phyloP scores from a whole-genome alignment of 441 rosid species.

The Cnidoscolus chayamansa region DNA sequence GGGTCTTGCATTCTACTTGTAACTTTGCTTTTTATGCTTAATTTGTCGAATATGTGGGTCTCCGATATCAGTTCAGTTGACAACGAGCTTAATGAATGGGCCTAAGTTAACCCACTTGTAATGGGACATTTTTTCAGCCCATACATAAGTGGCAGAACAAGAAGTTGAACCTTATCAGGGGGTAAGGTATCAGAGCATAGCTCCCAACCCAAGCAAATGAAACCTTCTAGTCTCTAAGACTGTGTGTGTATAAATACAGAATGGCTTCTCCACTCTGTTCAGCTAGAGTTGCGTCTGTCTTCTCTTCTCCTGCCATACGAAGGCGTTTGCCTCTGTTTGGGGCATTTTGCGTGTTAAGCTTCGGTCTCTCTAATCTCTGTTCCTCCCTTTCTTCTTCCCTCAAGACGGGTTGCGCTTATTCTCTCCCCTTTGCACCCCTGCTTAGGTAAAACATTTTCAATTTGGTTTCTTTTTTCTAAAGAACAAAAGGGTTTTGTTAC shows the following conservation, averaged over 20 bases:
- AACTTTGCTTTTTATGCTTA: too few relatives aligned
- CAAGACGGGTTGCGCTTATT: slow-evolving; percentile 51
- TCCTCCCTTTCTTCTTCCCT: slow-evolving; percentile 34
- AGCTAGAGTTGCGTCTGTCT: slow-evolving; percentile 26
- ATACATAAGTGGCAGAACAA: neutral
- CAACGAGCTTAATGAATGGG: too few relatives aligned
- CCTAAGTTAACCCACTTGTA: too few relatives aligned
- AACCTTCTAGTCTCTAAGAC: neutral
- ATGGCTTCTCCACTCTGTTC: slow-evolving; percentile 43
- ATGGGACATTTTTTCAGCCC: too few relatives aligned
- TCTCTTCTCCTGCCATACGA: slow-evolving; percentile 40
- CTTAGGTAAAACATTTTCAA: slow-evolving; percentile 34
- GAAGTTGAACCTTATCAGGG: neutral
- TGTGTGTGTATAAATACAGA: slow-evolving; percentile 10
- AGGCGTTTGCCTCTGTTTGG: slow-evolving; percentile 70
- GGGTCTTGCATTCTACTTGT: too few relatives aligned
- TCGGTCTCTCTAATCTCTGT: slow-evolving; percentile 52
- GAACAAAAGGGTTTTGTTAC: neutral
- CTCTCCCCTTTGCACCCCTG: slow-evolving; percentile 46
- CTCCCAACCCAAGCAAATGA: slow-evolving; percentile 16
- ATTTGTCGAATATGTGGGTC: too few relatives aligned
- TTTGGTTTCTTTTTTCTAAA: neutral
- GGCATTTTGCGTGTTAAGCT: slow-evolving; percentile 61
- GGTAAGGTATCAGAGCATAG: slow-evolving; percentile 22
- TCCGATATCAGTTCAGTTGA: too few relatives aligned